Conservation (phyloP, 2,329 filamentous ascomycete species). For the Aspergillus intermedius region DNA sequence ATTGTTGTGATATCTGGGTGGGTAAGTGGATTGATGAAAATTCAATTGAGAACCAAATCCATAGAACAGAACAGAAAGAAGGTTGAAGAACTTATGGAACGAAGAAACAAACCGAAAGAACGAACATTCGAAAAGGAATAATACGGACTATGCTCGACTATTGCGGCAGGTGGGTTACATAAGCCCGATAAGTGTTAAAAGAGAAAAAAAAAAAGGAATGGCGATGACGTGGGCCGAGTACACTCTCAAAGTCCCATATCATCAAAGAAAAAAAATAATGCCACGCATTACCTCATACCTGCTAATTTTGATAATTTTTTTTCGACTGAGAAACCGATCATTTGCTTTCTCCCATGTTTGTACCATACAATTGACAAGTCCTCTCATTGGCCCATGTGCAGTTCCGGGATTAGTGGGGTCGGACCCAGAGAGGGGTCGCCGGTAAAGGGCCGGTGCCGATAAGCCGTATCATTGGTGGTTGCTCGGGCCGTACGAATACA, state of each 20-base stretch:
- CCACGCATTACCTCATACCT: background rate
- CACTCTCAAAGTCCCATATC: background rate
- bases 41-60: too few species aligned
- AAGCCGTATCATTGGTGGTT: background rate
- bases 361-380: background rate
- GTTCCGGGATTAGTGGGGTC: background rate
- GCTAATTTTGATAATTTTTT: background rate
- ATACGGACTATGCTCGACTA: too few species aligned
- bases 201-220: background rate
- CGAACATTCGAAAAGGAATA: background rate
- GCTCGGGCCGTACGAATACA: background rate
- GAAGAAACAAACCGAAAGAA: background rate
- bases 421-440: background rate
- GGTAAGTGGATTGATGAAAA: conserved; percentile 1
- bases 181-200: background rate
- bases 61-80: too few species aligned
- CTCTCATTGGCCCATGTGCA: background rate
- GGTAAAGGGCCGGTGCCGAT: background rate
- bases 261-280: too few species aligned
- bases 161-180: background rate
- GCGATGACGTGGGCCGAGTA: background rate
- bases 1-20: background rate
- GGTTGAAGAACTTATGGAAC: background rate
- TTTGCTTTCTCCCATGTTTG: background rate
- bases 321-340: background rate